A percentile compares a stretch with the other conserved stretches of the same genome.
Conservation (phyloP, 129 eudicot species). For the Kitagawia praeruptora region DNA sequence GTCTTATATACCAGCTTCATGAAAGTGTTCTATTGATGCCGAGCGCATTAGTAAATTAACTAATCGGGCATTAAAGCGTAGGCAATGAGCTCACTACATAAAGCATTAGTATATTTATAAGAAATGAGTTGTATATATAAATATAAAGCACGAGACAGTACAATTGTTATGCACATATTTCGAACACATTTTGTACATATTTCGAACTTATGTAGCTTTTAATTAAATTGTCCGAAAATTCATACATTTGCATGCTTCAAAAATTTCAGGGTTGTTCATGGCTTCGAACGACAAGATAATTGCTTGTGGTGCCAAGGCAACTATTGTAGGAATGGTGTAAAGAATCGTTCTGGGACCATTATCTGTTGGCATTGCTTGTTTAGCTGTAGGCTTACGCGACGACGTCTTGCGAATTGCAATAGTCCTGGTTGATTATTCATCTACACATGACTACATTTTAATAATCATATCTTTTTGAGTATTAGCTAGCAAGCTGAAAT, state of each 20-base stretch:
- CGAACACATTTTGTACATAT: not conserved
- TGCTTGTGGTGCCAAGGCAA: conserved; percentile 42
- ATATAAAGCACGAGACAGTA: too few relatives aligned
- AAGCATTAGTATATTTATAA: not conserved
- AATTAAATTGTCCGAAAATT: too few relatives aligned
- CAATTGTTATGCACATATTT: not conserved
- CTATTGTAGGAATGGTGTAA: conserved; percentile 39
- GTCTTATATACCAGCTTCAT: not conserved
- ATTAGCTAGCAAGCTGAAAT: not conserved
- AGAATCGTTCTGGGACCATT: conserved; percentile 52
- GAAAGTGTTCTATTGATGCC: not conserved
- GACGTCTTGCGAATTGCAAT: conserved; percentile 44
- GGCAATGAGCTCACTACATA: too few relatives aligned
- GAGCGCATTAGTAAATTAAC: not conserved
- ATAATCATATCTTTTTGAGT: too few relatives aligned
- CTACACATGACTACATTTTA: too few relatives aligned
- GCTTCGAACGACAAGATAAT: conserved; percentile 59
- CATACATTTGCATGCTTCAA: not conserved
- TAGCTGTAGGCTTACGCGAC: conserved; percentile 43
- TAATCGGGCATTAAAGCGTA: not conserved
- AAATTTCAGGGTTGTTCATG: conserved; percentile 57
- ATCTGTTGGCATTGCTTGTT: conserved; percentile 34
- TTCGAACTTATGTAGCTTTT: too few relatives aligned
- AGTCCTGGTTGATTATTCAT: conserved; percentile 31
- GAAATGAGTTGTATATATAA: not conserved